Evolutionary conservation across 352 stramenopile genomes (phyloP).

Genomic region (Globisporangium cystogenes): DNA sequence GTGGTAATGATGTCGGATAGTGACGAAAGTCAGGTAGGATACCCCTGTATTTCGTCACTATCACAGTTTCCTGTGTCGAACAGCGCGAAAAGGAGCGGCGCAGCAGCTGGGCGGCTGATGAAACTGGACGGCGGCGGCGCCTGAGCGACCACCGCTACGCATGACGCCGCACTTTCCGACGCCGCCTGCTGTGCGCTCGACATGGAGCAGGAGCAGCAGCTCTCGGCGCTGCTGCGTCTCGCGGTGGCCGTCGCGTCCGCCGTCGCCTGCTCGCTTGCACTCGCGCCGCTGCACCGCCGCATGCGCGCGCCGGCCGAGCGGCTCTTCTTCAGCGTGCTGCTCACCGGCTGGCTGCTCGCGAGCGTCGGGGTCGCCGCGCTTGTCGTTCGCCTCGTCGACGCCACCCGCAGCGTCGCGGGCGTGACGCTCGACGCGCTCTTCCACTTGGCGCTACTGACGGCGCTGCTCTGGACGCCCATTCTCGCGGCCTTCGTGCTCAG

Average conservation of each 20-base stretch:
- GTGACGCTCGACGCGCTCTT: slow-evolving; percentile 32
- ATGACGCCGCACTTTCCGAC: slow-evolving; percentile 8
- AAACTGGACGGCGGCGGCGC: background rate
- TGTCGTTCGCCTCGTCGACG: slow-evolving; percentile 7
- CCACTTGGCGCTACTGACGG: slow-evolving; percentile 61
- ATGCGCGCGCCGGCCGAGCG: slow-evolving; percentile 52
- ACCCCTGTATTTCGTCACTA: background rate
- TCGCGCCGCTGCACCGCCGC: slow-evolving; percentile 47
- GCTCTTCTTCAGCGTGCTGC: slow-evolving; percentile 55
- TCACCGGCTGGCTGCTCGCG: slow-evolving; percentile 48
- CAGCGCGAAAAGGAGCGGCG: background rate
- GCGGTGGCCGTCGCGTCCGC: slow-evolving; percentile 26
- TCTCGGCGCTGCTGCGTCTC: slow-evolving; percentile 18
- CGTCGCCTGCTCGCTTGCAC: slow-evolving; percentile 21
- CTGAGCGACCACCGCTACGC: background rate
- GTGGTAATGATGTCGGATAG: too few species aligned
- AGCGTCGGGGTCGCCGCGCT: slow-evolving; percentile 37
- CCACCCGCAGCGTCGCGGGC: slow-evolving; percentile 7
- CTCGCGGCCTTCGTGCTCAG: slow-evolving; percentile 64
- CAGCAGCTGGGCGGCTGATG: background rate
- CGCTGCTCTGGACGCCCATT: slow-evolving; percentile 60
- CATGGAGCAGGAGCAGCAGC: slow-evolving; percentile 11
- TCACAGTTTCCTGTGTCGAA: background rate
- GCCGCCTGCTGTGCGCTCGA: slow-evolving; percentile 2
- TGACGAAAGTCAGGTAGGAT: background rate